Percentiles rank a stretch among this genome's conserved stretches.
These are phyloP conservation scores for Cutaneotrichosporon arboriforme DNA, from an alignment of 1,284 basidiomycete species.

Conservation along the genomic window DNA sequence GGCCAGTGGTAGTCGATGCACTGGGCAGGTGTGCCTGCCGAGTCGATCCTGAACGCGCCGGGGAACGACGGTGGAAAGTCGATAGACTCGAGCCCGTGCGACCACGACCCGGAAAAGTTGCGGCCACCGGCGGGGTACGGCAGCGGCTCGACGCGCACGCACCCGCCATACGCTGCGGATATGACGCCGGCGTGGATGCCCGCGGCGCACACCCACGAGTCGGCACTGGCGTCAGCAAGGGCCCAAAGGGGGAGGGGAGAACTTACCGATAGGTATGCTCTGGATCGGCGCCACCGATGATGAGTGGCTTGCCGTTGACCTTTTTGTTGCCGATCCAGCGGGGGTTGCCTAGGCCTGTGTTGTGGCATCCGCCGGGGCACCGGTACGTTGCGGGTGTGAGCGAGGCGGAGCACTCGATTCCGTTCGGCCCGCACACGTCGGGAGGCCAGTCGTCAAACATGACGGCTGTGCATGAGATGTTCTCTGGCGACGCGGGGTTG, in stretches of 20 bases:
- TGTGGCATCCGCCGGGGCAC: constrained; percentile 40
- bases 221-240: constrained; percentile 28
- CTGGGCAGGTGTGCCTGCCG: constrained; percentile 1
- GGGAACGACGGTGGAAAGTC: constrained; percentile 31
- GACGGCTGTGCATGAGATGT: constrained; percentile 30
- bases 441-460: constrained; percentile 40
- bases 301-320: constrained; percentile 29
- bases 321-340: constrained; percentile 33
- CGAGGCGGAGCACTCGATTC: constrained; percentile 21
- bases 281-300: constrained; percentile 36
- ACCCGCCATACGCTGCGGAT: constrained; percentile 32
- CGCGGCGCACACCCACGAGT: constrained; percentile 43
- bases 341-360: constrained; percentile 34
- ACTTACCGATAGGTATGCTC: constrained; percentile 33
- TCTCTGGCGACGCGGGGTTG: constrained; percentile 17
- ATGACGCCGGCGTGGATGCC: constrained; percentile 34
- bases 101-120: constrained; percentile 18
- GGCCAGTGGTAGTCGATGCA: constrained; percentile 39
- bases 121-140: constrained; percentile 18
- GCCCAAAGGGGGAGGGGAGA: too few relatives aligned
- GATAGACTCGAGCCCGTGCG: constrained; percentile 22
- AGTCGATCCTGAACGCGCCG: constrained; percentile 28
- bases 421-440: constrained; percentile 37
- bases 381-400: constrained; percentile 23
- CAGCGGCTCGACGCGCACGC: constrained; percentile 26